Percentiles rank a stretch among this genome's conserved stretches.
Conservation (phyloP, 352 stramenopile species). For the Phytophthora rubi region DNA sequence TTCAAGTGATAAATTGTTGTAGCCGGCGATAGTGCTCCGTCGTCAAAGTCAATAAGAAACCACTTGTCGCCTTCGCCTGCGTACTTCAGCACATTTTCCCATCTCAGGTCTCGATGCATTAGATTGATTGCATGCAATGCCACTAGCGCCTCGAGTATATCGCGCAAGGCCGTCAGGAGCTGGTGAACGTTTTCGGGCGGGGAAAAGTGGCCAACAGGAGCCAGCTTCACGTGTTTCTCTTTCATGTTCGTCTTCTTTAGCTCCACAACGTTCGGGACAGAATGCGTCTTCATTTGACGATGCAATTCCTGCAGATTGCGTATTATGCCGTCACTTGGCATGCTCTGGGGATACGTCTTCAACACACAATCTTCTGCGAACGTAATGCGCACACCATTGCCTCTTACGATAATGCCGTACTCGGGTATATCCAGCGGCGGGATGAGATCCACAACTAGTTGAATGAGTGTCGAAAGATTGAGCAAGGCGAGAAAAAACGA, state of each 20-base stretch:
- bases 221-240: too few relatives aligned
- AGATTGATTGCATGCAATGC: too few relatives aligned
- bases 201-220: too few relatives aligned
- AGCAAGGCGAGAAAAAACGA: constrained; percentile 17
- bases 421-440: constrained; percentile 5
- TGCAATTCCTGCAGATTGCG: constrained; percentile 14
- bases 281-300: constrained; percentile 13
- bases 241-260: constrained; percentile 13
- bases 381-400: constrained; percentile 19
- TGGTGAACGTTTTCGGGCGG: too few relatives aligned
- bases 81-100: too few relatives aligned
- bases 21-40: too few relatives aligned
- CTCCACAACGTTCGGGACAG: constrained; percentile 22
- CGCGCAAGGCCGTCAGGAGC: too few relatives aligned
- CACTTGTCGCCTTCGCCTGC: too few relatives aligned
- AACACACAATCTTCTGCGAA: constrained; percentile 22
- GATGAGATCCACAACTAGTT: constrained; percentile 16
- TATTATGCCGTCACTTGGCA: constrained; percentile 18
- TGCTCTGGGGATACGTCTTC: constrained; percentile 17
- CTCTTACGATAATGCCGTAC: constrained; percentile 8
- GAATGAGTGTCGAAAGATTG: background rate
- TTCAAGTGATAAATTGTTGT: too few relatives aligned
- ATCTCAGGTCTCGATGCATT: too few relatives aligned
- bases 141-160: too few relatives aligned
- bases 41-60: too few relatives aligned